These are phyloP conservation scores for Venustampulla echinocandica DNA, from an alignment of 495 filamentous ascomycete species.

Conservation along the genomic window DNA sequence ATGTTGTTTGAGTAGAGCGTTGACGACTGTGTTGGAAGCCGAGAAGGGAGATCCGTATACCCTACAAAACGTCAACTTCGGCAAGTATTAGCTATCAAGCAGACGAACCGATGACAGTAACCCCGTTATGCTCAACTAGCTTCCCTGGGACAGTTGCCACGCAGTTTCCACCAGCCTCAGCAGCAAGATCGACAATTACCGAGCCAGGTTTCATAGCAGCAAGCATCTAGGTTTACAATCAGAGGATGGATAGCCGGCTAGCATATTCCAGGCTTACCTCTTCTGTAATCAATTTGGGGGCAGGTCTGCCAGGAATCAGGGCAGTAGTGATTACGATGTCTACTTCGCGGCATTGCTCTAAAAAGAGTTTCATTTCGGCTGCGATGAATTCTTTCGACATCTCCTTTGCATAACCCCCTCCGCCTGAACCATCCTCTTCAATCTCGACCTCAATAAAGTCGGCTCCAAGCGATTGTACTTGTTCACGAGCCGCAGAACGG, in stretches of 20 bases:
- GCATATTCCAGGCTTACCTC: conserved; percentile 26
- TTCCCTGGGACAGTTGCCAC: conserved; percentile 64
- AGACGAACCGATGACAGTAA: conserved; percentile 64
- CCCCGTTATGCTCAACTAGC: conserved; percentile 57
- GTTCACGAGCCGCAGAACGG: conserved; percentile 65
- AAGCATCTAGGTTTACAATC: conserved; percentile 43
- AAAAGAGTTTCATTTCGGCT: conserved; percentile 79
- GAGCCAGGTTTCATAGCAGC: conserved; percentile 74
- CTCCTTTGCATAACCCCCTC: conserved; percentile 76
- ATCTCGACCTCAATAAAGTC: conserved; percentile 79
- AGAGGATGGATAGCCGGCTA: background rate
- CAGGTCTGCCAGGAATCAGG: conserved; percentile 66
- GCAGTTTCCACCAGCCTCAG: conserved; percentile 75
- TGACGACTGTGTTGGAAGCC: conserved; percentile 71
- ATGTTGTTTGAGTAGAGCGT: conserved; percentile 84
- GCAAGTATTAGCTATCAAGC: background rate
- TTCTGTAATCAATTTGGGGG: conserved; percentile 68
- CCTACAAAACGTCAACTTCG: conserved; percentile 32
- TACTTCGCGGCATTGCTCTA: conserved; percentile 72
- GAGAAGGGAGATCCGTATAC: conserved; percentile 74
- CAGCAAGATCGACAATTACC: conserved; percentile 71
- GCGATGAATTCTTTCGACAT: conserved; percentile 87
- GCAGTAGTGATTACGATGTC: conserved; percentile 83
- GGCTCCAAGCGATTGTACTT: conserved; percentile 75
- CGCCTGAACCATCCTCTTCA: conserved; percentile 73